phyloP scores from a whole-genome alignment of 2,329 filamentous ascomycete species.

The Thelonectria discophora region DNA sequence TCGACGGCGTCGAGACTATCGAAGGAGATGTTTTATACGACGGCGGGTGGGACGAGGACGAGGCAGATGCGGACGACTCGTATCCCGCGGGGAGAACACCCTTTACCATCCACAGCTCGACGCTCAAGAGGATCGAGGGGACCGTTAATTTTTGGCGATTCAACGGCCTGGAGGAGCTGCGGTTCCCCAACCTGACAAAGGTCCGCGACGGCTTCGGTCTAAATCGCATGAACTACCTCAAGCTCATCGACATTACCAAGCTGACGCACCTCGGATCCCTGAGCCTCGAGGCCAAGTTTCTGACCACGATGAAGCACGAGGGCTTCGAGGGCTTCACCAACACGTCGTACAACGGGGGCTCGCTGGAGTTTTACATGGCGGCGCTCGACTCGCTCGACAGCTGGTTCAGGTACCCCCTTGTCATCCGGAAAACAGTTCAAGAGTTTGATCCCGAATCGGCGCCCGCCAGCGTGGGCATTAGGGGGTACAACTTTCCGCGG shows the following conservation, averaged over 20 bases:
- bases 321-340: slow-evolving; percentile 18
- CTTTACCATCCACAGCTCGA: slow-evolving; percentile 19
- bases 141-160: slow-evolving; percentile 3
- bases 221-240: slow-evolving; percentile 6
- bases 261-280: background rate
- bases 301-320: slow-evolving; percentile 21
- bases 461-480: background rate
- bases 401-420: slow-evolving; percentile 24
- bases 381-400: slow-evolving; percentile 18
- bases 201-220: slow-evolving; percentile 1
- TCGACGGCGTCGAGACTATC: slow-evolving; percentile 22
- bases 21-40: slow-evolving; percentile 1
- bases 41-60: background rate
- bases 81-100: background rate
- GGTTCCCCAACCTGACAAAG: slow-evolving; percentile 17
- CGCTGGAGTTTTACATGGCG: background rate
- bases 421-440: background rate
- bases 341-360: background rate
- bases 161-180: slow-evolving; percentile 12
- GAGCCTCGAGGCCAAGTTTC: slow-evolving; percentile 1
- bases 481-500: slow-evolving; percentile 2
- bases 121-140: slow-evolving; percentile 6
- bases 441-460: background rate
- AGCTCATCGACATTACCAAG: slow-evolving; percentile 22
- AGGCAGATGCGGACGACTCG: background rate